phyloP scores from a whole-genome alignment of 139 green algal genomes.

The Auxenochlorella protothecoides region DNA sequence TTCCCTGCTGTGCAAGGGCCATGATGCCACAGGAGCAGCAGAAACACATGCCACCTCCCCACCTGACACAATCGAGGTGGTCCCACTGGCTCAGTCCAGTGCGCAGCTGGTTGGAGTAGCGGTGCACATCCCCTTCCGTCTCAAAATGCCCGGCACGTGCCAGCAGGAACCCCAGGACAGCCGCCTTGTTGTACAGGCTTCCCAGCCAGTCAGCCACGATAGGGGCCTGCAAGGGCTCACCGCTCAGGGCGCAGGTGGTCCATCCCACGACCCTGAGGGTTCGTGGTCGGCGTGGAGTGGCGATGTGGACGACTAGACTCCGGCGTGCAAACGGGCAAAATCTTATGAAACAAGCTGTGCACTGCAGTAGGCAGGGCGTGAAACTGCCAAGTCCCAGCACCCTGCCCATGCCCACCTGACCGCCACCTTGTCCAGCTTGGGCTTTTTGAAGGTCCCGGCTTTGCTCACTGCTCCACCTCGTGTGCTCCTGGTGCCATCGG shows the following conservation, averaged over 20 bases:
- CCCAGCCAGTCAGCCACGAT: constrained; percentile 37
- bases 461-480: constrained; percentile 20
- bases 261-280: constrained; percentile 3
- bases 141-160: constrained; percentile 8
- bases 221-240: constrained; percentile 22
- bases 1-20: not conserved
- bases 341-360: no score
- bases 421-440: constrained; percentile 3
- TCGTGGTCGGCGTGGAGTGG: no score
- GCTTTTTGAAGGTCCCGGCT: not conserved
- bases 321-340: no score
- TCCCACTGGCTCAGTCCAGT: constrained; percentile 11
- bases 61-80: constrained; percentile 21
- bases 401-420: not conserved
- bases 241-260: constrained; percentile 30
- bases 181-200: constrained; percentile 35
- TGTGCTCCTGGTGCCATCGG: constrained; percentile 25
- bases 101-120: constrained; percentile 27
- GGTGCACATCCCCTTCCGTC: constrained; percentile 17
- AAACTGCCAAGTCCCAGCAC: no score
- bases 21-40: not conserved
- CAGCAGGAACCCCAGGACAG: constrained; percentile 40
- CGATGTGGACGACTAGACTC: no score
- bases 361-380: no score
- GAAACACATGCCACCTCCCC: not conserved